phyloP scores from a whole-genome alignment of 139 green algal species.

The Trebouxia sp. region DNA sequence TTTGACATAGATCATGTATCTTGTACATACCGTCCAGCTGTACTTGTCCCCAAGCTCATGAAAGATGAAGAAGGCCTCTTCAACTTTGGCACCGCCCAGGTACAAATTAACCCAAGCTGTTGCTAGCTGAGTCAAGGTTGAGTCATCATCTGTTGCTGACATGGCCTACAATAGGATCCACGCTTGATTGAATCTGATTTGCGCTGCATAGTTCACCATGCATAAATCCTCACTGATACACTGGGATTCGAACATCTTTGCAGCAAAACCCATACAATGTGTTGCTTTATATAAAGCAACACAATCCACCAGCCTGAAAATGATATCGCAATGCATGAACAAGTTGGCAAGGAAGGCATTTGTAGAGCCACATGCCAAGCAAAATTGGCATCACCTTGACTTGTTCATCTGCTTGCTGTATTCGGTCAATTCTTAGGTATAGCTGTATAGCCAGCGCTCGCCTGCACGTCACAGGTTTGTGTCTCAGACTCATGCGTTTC shows the following conservation, averaged over 20 bases:
- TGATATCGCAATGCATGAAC: too few relatives aligned
- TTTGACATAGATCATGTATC: neutral
- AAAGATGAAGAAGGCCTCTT: slow-evolving; percentile 96
- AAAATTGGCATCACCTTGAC: slow-evolving; percentile 78
- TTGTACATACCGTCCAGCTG: slow-evolving; percentile 78
- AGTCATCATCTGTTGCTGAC: slow-evolving; percentile 90
- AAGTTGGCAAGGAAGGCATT: too few relatives aligned
- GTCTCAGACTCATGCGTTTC: too few relatives aligned
- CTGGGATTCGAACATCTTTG: too few relatives aligned
- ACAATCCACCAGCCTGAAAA: too few relatives aligned
- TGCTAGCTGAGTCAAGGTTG: slow-evolving; percentile 93
- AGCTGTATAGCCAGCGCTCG: slow-evolving; percentile 82
- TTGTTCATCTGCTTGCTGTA: slow-evolving; percentile 90
- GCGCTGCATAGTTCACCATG: too few relatives aligned
- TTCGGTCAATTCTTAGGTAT: slow-evolving; percentile 89
- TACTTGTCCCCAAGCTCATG: slow-evolving; percentile 95
- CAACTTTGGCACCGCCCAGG: slow-evolving; percentile 90
- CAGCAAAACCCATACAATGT: too few relatives aligned
- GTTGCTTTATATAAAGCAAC: too few relatives aligned
- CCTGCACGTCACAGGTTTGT: slow-evolving; percentile 17
- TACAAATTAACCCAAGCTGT: slow-evolving; percentile 89
- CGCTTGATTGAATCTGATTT: too few relatives aligned
- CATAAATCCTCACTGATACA: too few relatives aligned
- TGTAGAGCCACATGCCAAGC: neutral
- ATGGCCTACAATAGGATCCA: too few relatives aligned